Evolutionary conservation across 2,329 filamentous ascomycete species (phyloP).

Genomic region (Drechslerella dactyloides): DNA sequence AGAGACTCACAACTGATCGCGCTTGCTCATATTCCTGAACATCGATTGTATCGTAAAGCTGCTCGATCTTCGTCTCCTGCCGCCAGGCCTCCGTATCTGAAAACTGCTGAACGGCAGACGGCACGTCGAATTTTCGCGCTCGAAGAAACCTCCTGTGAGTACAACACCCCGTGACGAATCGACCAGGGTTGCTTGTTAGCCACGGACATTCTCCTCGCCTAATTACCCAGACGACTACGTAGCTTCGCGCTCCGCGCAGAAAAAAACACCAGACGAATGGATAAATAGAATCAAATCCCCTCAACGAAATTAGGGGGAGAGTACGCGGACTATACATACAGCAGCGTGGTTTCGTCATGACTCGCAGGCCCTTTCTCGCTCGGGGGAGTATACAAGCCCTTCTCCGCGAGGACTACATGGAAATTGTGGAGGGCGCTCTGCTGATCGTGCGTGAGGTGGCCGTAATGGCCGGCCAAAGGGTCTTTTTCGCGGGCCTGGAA

Average conservation of each 20-base stretch:
- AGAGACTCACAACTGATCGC: slow-evolving; percentile 69
- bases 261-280: no score
- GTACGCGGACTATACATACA: slow-evolving; percentile 58
- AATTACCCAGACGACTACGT: slow-evolving; percentile 20
- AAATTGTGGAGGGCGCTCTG: slow-evolving; percentile 39
- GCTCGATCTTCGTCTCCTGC: slow-evolving; percentile 75
- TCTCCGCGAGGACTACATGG: slow-evolving; percentile 28
- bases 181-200: slow-evolving; percentile 30
- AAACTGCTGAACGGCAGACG: slow-evolving; percentile 82
- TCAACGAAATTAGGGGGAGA: slow-evolving; percentile 12
- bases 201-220: slow-evolving; percentile 51
- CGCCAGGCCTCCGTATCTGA: slow-evolving; percentile 88
- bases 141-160: slow-evolving; percentile 76
- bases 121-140: slow-evolving; percentile 78
- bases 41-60: slow-evolving; percentile 85
- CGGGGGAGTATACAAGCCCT: slow-evolving; percentile 58
- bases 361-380: slow-evolving; percentile 57
- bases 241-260: neutral
- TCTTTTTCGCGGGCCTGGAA: slow-evolving; percentile 47
- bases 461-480: slow-evolving; percentile 44
- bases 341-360: slow-evolving; percentile 61
- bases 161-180: slow-evolving; percentile 35
- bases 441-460: slow-evolving; percentile 36
- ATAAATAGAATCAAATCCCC: neutral
- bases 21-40: slow-evolving; percentile 82